Evolutionary conservation across 2,329 filamentous ascomycete species (phyloP), one percentile per base, ranked within the genome.

Genomic region (Sporothrix brasiliensis): DNA sequence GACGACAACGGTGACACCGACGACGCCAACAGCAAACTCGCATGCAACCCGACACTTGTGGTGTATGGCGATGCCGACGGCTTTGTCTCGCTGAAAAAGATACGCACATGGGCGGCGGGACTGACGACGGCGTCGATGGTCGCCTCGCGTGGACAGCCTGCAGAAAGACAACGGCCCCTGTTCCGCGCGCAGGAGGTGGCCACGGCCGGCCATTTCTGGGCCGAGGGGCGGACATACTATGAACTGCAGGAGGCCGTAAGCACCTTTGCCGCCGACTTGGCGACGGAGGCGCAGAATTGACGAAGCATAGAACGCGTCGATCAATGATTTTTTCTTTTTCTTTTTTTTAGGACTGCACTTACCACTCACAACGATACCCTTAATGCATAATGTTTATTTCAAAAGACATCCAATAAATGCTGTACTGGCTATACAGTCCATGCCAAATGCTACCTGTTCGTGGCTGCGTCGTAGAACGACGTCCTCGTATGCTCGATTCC

Each of bases 31-130:
- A 79, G 80, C 67, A 88, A 91, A 75, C 80, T 92, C 65, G 79
- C 87, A 1, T 78, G 80, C 1, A 84, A 89, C 75, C 83, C 84
- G 0, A 90, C 90, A 0, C 78, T 97, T 47, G 89, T 88, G 0
- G 79, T 97, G 0, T 97, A 89, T 76, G 94, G 94, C 1, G 87
- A 90, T 67, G 83, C 86, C 4, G 94, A 98, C 78, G 80, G 85
- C 0, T 96, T 97, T 74, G 89, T 92, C 1, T 86, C 89, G 0
- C 82, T 82, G 3, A 85, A 83, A 71, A 91, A 87, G 78, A 82
- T 94, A 74, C 84, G 86, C 13, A 80, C 83, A 0, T 97, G 94
- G 94, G 63, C 71, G 5, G 80, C 83, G 53, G 83, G 82, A 58
- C 78, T 92, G 58, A 76, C 79, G 47, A 75, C 78, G 9, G 76